Base-by-base conservation (phyloP, 2,329 filamentous ascomycete species). In the Didymella keratinophila region DNA sequence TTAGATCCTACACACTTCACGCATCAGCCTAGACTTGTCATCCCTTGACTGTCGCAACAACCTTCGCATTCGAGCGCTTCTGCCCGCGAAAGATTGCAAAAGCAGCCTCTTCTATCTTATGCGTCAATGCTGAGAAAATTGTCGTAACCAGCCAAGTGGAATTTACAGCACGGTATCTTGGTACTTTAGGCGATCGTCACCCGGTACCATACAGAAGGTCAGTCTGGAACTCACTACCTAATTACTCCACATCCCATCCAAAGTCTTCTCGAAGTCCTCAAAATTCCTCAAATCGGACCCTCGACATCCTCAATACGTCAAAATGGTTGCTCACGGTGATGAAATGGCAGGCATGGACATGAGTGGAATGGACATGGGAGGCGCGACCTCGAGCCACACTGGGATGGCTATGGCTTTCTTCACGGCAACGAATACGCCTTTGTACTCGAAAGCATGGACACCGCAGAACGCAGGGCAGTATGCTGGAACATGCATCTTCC, bases 401-500 rank as follows among this genome's bases (percentile, higher is more conserved):
- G 62, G 62, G 48, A 86, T 86, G 84, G 67, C 72, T 44, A 86
- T 85, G 83, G 77, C 79, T 60, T 95, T 95, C 83, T 88, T 88
- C 66, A 86, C 83, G 63, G 79, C 81, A 56, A 85, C 86, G 45
- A 77, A 74, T 54, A 91, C 88, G 1, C 82, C 88, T 3, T 82
- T 92, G 44, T 92, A 83, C 80, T 88, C 91, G 16, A 75, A 78
- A 21, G 75, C 81, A 51, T 98, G 93, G 92, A 89, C 90, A 2
- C 94, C 94, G 5, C 78, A 73, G 27, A 88, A 80, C 34, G 80
- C 83, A 6, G 92, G 89, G 67, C 80, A 84, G 59, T 98, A 97
- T 78, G 92, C 92, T 1, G 94, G 87, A 55, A 96, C 92, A 27
- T 96, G 94, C 81, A 91, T 97, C 76, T 97, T 97, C 79, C 84